Percentiles rank a stretch among this genome's conserved stretches.
Conservation (phyloP, 2,329 filamentous ascomycete genomes). For the Dothistroma septosporum region DNA sequence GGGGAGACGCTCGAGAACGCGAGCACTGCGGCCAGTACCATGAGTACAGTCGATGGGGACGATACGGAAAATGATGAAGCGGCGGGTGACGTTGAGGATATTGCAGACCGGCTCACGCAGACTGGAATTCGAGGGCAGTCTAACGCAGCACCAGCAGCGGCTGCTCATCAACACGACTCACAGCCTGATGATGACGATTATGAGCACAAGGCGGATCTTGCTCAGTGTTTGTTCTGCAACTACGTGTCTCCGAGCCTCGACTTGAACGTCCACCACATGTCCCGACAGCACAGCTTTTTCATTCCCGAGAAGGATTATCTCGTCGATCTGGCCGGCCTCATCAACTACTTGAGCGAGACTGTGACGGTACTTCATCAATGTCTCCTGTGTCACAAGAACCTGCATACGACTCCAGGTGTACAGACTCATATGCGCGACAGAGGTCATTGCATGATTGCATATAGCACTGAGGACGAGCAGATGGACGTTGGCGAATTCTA, state of each 20-base stretch:
- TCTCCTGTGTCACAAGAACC: slow-evolving; percentile 78
- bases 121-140: slow-evolving; percentile 47
- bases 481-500: slow-evolving; percentile 95
- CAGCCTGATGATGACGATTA: slow-evolving; percentile 36
- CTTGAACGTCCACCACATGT: slow-evolving; percentile 86
- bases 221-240: slow-evolving; percentile 85
- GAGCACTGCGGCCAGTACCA: slow-evolving; percentile 42
- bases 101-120: slow-evolving; percentile 56
- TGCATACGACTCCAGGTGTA: slow-evolving; percentile 71
- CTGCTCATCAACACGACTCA: slow-evolving; percentile 23
- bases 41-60: slow-evolving; percentile 52
- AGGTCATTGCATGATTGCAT: slow-evolving; percentile 95
- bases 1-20: slow-evolving; percentile 64
- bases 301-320: slow-evolving; percentile 85
- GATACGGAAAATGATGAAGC: slow-evolving; percentile 66
- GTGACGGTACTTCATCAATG: slow-evolving; percentile 79
- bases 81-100: slow-evolving; percentile 65
- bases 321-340: slow-evolving; percentile 73
- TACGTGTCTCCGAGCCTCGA: slow-evolving; percentile 69
- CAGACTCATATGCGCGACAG: slow-evolving; percentile 98
- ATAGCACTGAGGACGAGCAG: slow-evolving; percentile 81
- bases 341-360: slow-evolving; percentile 73
- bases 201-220: slow-evolving; percentile 40
- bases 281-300: slow-evolving; percentile 89
- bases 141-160: slow-evolving; percentile 27